These are phyloP conservation scores for Cladosporium sp. DNA, from an alignment of 2,329 filamentous ascomycete genomes.

Conservation along the genomic window DNA sequence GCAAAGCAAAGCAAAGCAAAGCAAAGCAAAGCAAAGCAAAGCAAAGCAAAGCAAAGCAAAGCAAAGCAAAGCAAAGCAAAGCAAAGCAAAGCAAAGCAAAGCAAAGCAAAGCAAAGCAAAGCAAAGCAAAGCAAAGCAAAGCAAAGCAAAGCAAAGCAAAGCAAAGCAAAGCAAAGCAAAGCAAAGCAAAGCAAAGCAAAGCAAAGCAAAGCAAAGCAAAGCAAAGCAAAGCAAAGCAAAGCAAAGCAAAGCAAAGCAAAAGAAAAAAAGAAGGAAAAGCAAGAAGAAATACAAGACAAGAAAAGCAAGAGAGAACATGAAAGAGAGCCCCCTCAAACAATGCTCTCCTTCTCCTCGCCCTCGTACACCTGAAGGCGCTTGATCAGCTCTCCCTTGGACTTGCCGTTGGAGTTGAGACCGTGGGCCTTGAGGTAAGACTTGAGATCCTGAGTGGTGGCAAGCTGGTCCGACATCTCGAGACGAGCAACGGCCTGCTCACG, in stretches of 20 bases:
- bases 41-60: background rate
- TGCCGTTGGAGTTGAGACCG: constrained; percentile 25
- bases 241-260: background rate
- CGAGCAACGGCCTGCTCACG: constrained; percentile 34
- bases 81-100: background rate
- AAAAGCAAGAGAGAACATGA: background rate
- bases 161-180: background rate
- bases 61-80: background rate
- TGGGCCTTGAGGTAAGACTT: constrained; percentile 22
- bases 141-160: background rate
- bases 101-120: background rate
- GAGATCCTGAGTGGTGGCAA: constrained; percentile 22
- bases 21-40: too few species aligned
- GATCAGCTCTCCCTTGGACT: constrained; percentile 27
- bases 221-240: background rate
- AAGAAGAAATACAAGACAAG: background rate
- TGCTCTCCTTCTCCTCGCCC: constrained; percentile 1
- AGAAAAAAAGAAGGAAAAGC: background rate
- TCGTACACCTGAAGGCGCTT: constrained; percentile 31
- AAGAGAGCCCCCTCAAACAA: background rate
- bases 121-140: background rate
- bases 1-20: background rate
- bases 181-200: background rate
- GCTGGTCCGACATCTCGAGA: constrained; percentile 25
- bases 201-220: background rate